These are phyloP conservation scores for Ceratobasidium sp. DNA, from an alignment of 1,284 basidiomycete genomes.

Conservation along the genomic window DNA sequence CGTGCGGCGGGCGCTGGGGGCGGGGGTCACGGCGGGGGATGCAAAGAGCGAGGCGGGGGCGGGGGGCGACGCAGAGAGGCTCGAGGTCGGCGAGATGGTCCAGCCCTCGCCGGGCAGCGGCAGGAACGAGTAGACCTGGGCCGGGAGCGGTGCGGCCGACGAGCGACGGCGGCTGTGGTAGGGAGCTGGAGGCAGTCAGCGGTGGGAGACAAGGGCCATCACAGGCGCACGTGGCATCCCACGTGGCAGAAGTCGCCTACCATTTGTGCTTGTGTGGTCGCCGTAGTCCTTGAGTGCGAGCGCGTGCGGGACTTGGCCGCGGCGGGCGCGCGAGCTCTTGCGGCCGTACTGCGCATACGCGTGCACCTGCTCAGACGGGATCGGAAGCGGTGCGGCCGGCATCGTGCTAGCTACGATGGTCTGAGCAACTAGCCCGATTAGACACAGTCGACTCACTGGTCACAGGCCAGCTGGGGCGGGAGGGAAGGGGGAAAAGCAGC, in stretches of 20 bases:
- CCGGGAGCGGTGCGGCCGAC: not conserved
- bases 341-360: not conserved
- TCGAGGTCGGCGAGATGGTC: conserved; percentile 38
- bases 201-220: conserved; percentile 16
- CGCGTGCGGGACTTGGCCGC: conserved; percentile 29
- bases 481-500: conserved; percentile 15
- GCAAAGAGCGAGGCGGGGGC: conserved; percentile 40
- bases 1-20: conserved; percentile 14
- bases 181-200: conserved; percentile 26
- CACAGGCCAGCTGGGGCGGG: not conserved
- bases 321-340: conserved; percentile 13
- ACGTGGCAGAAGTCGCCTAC: conserved; percentile 24
- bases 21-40: conserved; percentile 31
- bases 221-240: conserved; percentile 31
- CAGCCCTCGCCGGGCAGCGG: conserved; percentile 37
- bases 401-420: not conserved
- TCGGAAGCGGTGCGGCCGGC: conserved; percentile 29
- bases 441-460: not conserved
- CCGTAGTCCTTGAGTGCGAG: conserved; percentile 21
- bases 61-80: conserved; percentile 19
- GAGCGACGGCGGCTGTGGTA: conserved; percentile 27
- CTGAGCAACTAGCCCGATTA: not conserved
- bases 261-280: conserved; percentile 11
- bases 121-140: conserved; percentile 35
- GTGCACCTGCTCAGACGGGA: not conserved